Percentiles rank a stretch among this genome's conserved stretches.
phyloP scores from a whole-genome alignment of 768 basidiomycete species.

The Tricholomella constricta region DNA sequence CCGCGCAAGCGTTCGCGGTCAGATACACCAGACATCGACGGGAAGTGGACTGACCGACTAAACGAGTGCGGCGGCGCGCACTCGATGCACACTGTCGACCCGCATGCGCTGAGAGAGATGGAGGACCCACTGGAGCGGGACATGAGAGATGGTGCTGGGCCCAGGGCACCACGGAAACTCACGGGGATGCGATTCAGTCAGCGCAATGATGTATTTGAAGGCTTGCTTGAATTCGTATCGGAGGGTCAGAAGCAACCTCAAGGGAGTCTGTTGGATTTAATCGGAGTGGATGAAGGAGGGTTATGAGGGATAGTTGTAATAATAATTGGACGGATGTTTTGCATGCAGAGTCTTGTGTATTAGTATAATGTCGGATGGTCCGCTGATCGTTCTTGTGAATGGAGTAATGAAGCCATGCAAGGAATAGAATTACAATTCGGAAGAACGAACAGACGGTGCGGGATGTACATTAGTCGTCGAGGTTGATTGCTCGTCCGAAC shows the following conservation, averaged over 20 bases:
- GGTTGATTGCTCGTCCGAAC: conserved; percentile 91
- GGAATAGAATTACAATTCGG: neutral
- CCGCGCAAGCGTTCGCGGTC: conserved; percentile 49
- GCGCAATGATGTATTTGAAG: conserved; percentile 71
- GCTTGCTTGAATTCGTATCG: conserved; percentile 61
- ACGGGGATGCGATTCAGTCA: conserved; percentile 57
- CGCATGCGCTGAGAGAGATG: conserved; percentile 16
- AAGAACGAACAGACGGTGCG: neutral
- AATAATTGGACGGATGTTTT: neutral
- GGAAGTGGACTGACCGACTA: conserved; percentile 45
- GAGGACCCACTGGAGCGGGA: conserved; percentile 31
- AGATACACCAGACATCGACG: conserved; percentile 40
- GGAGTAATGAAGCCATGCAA: neutral
- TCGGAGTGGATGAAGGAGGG: conserved; percentile 41
- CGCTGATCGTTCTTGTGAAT: neutral
- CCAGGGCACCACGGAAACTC: conserved; percentile 25
- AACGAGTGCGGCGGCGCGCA: conserved; percentile 28
- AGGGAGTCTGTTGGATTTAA: conserved; percentile 62
- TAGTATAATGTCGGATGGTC: too few relatives aligned
- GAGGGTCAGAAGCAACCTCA: conserved; percentile 68
- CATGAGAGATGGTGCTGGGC: conserved; percentile 18
- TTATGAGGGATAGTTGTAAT: neutral
- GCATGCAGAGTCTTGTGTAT: too few relatives aligned
- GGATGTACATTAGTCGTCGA: conserved; percentile 63
- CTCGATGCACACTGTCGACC: conserved; percentile 11